Base-by-base conservation (phyloP, 345 rosid species). In the Linum trigynum region DNA sequence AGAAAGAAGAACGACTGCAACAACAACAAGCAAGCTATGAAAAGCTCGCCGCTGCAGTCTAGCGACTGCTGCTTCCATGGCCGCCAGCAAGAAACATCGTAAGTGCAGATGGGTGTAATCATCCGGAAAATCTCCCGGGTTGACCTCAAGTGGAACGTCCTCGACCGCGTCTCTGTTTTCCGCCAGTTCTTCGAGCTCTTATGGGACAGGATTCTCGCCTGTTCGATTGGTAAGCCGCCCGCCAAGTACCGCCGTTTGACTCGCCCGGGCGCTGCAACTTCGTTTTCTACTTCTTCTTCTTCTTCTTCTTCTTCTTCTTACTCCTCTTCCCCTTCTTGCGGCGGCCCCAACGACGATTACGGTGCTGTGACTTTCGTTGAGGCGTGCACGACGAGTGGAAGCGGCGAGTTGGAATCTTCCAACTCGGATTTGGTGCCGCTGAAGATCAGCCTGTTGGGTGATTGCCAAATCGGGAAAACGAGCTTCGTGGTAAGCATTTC, bases 381-480 rank as follows among this genome's bases (percentile, higher is more conserved):
- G 9, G 69, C 63, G 7, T 15, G 67, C 66, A 66, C 71, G 65
- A 69, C 74, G 11, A 43, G 59, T 55, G 63, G 66, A 2, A 16
- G 35, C 61, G 72, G 65, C 57, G 83, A 81, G 76, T 75, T 62
- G 36, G 81, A 48, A 12, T 48, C 15, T 48, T 48, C 82, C 51
- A 96, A 85, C 80, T 78, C 87, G 6, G 92, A 94, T 83, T 86
- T 94, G 81, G 91, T 94, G 67, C 68, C 74, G 48, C 77, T 94
- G 77, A 94, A 94, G 89, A 88, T 94, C 70, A 90, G 95, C 45
- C 75, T 94, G 78, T 70, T 94, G 70, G 99, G 97, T 15, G 99
- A 94, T 72, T 88, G 90, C 73, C 96, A 81, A 70, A 86, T 85
- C 75, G 99, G 99, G 65, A 94, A 94, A 63, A 90, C 99, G 12